Conservation (phyloP, 2,329 filamentous ascomycete species). For the Chrysoporthe deuterocubensis region DNA sequence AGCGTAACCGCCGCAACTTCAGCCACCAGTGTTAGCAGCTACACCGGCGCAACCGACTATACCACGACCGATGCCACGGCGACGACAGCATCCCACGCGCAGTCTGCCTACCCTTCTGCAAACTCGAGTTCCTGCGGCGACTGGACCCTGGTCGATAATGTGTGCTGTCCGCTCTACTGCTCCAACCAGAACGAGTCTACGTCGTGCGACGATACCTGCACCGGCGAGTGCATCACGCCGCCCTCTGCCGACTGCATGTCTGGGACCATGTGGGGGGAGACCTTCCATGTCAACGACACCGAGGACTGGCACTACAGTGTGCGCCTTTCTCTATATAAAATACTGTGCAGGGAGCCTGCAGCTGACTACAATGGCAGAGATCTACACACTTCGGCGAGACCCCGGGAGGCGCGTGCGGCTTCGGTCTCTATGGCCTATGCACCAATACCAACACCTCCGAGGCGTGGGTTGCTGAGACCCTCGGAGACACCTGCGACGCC, state of each 20-base stretch:
- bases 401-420: slow-evolving; percentile 1
- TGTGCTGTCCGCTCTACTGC: slow-evolving; percentile 15
- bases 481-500: slow-evolving; percentile 11
- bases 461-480: slow-evolving; percentile 6
- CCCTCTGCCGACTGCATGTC: slow-evolving; percentile 15
- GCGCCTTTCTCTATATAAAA: not conserved
- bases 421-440: slow-evolving; percentile 15
- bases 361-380: not conserved
- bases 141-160: slow-evolving; percentile 14
- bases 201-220: slow-evolving; percentile 6
- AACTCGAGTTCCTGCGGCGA: slow-evolving; percentile 8
- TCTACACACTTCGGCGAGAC: slow-evolving; percentile 15
- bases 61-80: slow-evolving; percentile 18
- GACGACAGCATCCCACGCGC: slow-evolving; percentile 1
- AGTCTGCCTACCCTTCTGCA: slow-evolving; percentile 2
- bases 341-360: too few relatives aligned
- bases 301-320: slow-evolving; percentile 14
- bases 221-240: slow-evolving; percentile 4
- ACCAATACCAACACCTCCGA: slow-evolving; percentile 8
- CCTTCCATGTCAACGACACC: slow-evolving; percentile 1
- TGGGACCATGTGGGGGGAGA: slow-evolving; percentile 16
- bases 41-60: slow-evolving; percentile 6
- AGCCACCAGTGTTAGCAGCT: slow-evolving; percentile 7
- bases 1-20: not conserved
- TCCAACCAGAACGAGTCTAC: slow-evolving; percentile 9